These are phyloP conservation scores for Annulohypoxylon bovei DNA, from an alignment of 495 filamentous ascomycete genomes.

Conservation along the genomic window DNA sequence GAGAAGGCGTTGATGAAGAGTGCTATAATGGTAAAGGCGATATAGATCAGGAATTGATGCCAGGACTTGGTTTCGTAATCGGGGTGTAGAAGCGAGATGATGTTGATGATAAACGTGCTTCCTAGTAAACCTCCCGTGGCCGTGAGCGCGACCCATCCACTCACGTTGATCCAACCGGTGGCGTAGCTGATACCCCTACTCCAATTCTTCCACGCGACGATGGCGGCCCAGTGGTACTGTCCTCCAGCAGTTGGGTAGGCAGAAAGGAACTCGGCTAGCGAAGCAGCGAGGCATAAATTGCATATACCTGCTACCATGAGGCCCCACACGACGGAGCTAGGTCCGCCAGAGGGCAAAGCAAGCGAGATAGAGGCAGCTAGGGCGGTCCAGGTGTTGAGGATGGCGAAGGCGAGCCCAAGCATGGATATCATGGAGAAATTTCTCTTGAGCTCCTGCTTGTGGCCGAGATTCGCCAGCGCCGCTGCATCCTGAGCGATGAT, in stretches of 20 bases:
- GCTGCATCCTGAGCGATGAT: slow-evolving; percentile 54
- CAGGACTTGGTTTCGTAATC: slow-evolving; percentile 66
- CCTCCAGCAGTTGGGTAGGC: slow-evolving; percentile 76
- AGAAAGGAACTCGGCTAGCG: slow-evolving; percentile 76
- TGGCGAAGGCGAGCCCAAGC: slow-evolving; percentile 68
- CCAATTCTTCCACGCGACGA: slow-evolving; percentile 68
- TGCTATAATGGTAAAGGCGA: slow-evolving; percentile 69
- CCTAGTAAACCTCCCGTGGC: slow-evolving; percentile 47
- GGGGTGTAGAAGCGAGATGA: slow-evolving; percentile 45
- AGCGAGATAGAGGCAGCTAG: slow-evolving; percentile 64
- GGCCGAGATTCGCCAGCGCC: slow-evolving; percentile 66
- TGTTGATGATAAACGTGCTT: slow-evolving; percentile 46
- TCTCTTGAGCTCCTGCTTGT: slow-evolving; percentile 68
- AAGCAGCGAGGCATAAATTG: slow-evolving; percentile 75
- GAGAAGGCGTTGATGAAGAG: slow-evolving; percentile 75
- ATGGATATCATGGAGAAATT: slow-evolving; percentile 67
- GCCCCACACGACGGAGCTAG: slow-evolving; percentile 67
- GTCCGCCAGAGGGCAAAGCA: slow-evolving; percentile 63
- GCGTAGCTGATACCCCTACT: slow-evolving; percentile 73
- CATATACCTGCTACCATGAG: slow-evolving; percentile 75
- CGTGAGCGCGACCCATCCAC: slow-evolving; percentile 70
- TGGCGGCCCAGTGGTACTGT: slow-evolving; percentile 81
- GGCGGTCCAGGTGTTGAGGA: slow-evolving; percentile 69
- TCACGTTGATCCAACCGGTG: slow-evolving; percentile 80
- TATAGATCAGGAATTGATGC: slow-evolving; percentile 82